Conservation (phyloP, 2,329 filamentous ascomycete genomes). For the Sporothrix luriei region DNA sequence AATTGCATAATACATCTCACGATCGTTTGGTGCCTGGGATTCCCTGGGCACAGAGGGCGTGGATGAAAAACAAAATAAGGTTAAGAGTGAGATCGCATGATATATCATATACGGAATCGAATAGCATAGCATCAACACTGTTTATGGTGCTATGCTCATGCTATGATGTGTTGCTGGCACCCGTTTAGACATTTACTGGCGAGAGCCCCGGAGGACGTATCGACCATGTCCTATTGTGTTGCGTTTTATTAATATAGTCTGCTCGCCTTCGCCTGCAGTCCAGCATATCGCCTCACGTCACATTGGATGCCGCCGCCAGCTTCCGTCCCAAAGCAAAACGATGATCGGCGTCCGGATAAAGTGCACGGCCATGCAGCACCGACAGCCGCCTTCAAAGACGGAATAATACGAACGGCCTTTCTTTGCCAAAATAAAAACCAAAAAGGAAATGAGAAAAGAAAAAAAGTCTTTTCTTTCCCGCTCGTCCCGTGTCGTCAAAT, state of each 20-base stretch:
- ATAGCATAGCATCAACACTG: background rate
- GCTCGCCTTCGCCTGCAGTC: background rate
- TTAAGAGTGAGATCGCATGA: background rate
- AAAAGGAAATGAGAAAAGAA: too few species aligned
- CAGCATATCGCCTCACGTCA: background rate
- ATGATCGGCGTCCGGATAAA: slow-evolving; percentile 23
- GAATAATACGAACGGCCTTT: background rate
- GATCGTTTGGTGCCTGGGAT: background rate
- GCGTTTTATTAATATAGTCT: background rate
- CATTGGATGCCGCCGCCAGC: background rate
- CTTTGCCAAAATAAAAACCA: too few species aligned
- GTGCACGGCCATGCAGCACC: slow-evolving; percentile 19
- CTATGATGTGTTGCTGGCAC: background rate
- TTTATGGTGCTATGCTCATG: slow-evolving; percentile 4
- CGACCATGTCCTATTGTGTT: background rate
- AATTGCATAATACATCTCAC: background rate
- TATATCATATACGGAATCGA: too few species aligned
- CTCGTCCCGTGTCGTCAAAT: background rate
- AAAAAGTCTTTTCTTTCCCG: too few species aligned
- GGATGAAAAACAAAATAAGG: background rate
- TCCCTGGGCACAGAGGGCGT: background rate
- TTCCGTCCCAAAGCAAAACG: slow-evolving; percentile 19
- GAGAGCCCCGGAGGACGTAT: background rate
- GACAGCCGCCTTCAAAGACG: slow-evolving; percentile 1
- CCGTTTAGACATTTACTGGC: background rate